Percentiles rank a stretch among this genome's conserved stretches.
phyloP scores from a whole-genome alignment of 495 filamentous ascomycete species.

The Usnea hakonensis region DNA sequence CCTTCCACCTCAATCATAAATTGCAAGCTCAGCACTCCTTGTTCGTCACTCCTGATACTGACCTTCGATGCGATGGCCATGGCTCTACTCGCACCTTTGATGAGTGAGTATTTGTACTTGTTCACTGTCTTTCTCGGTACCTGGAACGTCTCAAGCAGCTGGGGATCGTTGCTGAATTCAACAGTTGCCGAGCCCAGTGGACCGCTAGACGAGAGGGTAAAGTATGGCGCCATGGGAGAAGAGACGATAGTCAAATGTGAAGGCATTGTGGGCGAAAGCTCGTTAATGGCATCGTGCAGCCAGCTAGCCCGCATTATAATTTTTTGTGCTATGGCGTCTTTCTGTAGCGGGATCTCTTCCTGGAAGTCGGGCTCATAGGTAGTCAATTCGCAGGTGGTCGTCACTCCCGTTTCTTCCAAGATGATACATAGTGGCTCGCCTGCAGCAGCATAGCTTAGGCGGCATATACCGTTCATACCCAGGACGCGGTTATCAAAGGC shows the following conservation, averaged over 20 bases:
- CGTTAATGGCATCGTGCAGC: constrained; percentile 75
- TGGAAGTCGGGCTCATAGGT: constrained; percentile 68
- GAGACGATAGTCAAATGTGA: constrained; percentile 56
- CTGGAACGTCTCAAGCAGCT: constrained; percentile 70
- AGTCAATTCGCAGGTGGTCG: constrained; percentile 84
- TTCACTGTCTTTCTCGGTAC: constrained; percentile 38
- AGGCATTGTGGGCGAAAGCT: constrained; percentile 68
- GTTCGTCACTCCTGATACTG: constrained; percentile 75
- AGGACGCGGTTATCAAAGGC: constrained; percentile 71
- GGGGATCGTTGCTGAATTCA: constrained; percentile 69
- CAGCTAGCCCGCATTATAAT: constrained; percentile 85
- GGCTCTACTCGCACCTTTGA: constrained; percentile 73
- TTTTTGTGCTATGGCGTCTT: constrained; percentile 74
- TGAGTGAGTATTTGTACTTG: constrained; percentile 71
- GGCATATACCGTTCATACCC: constrained; percentile 74
- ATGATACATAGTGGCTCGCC: constrained; percentile 74
- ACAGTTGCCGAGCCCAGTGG: constrained; percentile 72
- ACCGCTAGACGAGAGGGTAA: constrained; percentile 66
- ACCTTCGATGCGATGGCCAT: constrained; percentile 91
- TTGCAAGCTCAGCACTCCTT: constrained; percentile 88
- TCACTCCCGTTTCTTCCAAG: constrained; percentile 75
- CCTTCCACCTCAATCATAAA: constrained; percentile 74
- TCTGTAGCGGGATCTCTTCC: constrained; percentile 74
- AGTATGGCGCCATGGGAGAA: constrained; percentile 56
- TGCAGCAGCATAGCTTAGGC: constrained; percentile 60